Base-by-base conservation (phyloP, 2,329 filamentous ascomycete genomes). In the Penicillium sp. region DNA sequence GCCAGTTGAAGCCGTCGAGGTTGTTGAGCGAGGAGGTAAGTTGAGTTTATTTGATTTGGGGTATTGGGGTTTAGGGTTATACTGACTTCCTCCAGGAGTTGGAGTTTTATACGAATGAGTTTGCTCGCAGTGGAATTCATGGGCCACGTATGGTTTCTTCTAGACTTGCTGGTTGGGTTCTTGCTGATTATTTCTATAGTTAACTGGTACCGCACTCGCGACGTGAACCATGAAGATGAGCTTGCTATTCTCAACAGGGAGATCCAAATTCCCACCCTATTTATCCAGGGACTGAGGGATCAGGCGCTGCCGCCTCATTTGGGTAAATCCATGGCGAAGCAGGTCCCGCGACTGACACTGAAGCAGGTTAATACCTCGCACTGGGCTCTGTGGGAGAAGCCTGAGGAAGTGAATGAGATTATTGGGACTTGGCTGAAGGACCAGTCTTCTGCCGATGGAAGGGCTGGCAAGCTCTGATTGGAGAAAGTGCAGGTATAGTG, bases 201-300 rank as follows among this genome's bases (percentile, higher is more conserved):
- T 58, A 94, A 92, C 75, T 97, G 91, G 90, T 99, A 99, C 76
- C 86, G 92, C 42, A 89, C 84, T 3, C 79, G 84, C 20, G 78
- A 83, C 71, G 73, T 87, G 61, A 96, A 96, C 74, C 89, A 81
- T 69, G 82, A 90, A 39, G 90, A 97, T 61, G 94, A 97, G 43
- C 63, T 72, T 20, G 60, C 64, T 43, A 66, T 77, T 52, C 61
- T 73, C 3, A 69, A 66, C 39, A 61, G 59, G 5, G 79, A 72
- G 54, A 78, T 89, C 50, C 74, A 79, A 45, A 77, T 85, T 66
- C 90, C 91, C 0, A 81, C 86, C 5, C 78, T 97, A 64, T 90
- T 92, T 71, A 83, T 97, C 59, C 80, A 84, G 55, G 92, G 90
- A 0, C 82, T 80, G 22, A 78, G 81, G 44, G 94, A 99, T 72